phyloP scores from a whole-genome alignment of 768 basidiomycete genomes.

The Psilocybe sp. region DNA sequence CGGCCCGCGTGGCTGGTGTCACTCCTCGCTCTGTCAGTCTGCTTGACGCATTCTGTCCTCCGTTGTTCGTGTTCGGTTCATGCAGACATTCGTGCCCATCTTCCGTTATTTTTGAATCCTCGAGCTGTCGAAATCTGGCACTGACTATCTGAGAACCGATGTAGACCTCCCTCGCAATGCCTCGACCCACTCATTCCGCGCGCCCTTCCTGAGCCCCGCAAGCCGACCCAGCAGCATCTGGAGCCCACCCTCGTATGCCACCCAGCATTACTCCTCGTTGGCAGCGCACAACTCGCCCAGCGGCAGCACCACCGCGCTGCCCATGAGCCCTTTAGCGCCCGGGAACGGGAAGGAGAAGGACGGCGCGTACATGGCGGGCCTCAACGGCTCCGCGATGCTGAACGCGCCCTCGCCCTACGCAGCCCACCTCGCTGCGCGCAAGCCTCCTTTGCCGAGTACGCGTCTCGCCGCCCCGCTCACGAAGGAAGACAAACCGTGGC shows the following conservation, averaged over 20 bases:
- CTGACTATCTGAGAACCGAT: no score
- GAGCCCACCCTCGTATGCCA: conserved; percentile 51
- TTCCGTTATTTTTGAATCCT: no score
- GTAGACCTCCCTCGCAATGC: conserved; percentile 35
- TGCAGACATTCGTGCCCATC: no score
- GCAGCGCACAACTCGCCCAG: conserved; percentile 15
- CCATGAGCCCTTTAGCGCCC: background rate
- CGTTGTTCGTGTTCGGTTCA: no score
- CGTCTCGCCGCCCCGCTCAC: conserved; percentile 50
- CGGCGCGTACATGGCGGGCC: background rate
- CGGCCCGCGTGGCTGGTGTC: no score
- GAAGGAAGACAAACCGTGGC: conserved; percentile 61
- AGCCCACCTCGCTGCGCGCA: conserved; percentile 21
- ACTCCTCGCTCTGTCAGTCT: no score
- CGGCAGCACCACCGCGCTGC: conserved; percentile 24
- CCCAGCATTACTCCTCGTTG: conserved; percentile 15
- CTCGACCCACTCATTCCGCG: conserved; percentile 54
- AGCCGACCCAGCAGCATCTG: conserved; percentile 64
- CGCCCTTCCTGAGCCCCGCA: conserved; percentile 68
- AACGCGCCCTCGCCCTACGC: conserved; percentile 11
- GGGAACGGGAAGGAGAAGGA: no score
- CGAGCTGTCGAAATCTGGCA: no score
- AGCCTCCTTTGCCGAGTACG: conserved; percentile 44
- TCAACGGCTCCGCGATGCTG: background rate
- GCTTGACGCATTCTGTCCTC: no score